Base-by-base conservation (phyloP, 768 basidiomycete species). In the Lactarius sanguifluus region DNA sequence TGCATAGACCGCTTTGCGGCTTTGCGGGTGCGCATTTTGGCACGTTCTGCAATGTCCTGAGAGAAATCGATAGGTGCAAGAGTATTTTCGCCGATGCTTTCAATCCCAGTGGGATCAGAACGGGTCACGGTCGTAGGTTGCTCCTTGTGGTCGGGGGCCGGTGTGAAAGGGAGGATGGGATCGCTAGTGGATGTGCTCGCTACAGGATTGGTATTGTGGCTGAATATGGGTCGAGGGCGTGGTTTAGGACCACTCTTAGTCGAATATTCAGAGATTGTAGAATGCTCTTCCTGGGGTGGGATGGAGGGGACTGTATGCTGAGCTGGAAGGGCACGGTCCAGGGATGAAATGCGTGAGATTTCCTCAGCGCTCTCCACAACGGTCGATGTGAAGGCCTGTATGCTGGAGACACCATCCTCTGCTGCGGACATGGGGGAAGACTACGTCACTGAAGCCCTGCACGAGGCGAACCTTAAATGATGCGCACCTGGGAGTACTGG, bases 21-120 rank as follows among this genome's bases (percentile, higher is more conserved):
- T 3, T 69, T 72, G 41, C 76, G 73, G 2, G 73, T 70, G 12
- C 76, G 75, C 41, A 74, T 61, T 67, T 77, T 77, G 18, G 76
- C 72, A 9, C 76, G 74, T 45, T 77, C 77, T 2, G 77, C 74
- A 47, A 77, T 76, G 55, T 73, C 74, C 16, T 56, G 64, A 2
- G 74, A 68, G 62, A 62, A 74, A 5, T 64, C 64, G 8, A 71
- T 52, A 9, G 47, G 32, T 32, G 13, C 38, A 13, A 20, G n/a
- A n/a, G 20, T 12, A 18, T 5, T 16, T 13, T 32, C 18, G 2
- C 20, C 20, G n/a, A 64, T 8, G 23, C 20, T 32, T 52, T 20
- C 34, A 23, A 23, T 23, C 8, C 30, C 45, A 0, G 34, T 28
- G 20, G 63, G 57, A 38, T 60, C 61, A 23, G 61, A 64, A 65